These are phyloP conservation scores for Diaporthe citrichinensis DNA, from an alignment of 2,329 filamentous ascomycete species.

Conservation along the genomic window DNA sequence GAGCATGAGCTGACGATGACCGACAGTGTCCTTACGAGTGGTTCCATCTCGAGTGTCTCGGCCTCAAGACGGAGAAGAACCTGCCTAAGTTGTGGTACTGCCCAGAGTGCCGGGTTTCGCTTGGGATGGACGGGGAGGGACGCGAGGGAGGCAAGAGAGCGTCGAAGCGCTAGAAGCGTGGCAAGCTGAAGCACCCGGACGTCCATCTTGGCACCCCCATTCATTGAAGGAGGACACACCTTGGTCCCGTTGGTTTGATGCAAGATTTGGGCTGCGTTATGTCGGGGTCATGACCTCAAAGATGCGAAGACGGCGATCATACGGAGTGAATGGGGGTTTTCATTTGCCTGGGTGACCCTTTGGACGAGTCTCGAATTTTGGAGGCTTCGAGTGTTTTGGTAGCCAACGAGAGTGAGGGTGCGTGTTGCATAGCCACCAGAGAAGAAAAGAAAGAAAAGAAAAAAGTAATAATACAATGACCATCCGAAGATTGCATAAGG, in stretches of 20 bases:
- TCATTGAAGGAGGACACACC: not conserved
- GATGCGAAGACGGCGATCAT: not conserved
- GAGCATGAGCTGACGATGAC: slow-evolving; percentile 42
- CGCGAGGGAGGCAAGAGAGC: slow-evolving; percentile 68
- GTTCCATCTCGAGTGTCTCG: slow-evolving; percentile 87
- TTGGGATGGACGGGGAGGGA: slow-evolving; percentile 75
- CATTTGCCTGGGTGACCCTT: not conserved
- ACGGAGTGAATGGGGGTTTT: not conserved
- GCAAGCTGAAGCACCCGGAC: slow-evolving; percentile 1
- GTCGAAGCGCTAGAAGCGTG: slow-evolving; percentile 59
- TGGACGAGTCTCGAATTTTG: not conserved
- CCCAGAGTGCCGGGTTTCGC: slow-evolving; percentile 76
- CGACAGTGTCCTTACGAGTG: slow-evolving; percentile 83
- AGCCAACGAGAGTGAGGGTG: not conserved
- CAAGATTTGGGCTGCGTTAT: no score
- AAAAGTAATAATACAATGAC: not conserved
- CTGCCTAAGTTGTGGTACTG: slow-evolving; percentile 89
- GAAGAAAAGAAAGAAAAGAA: not conserved
- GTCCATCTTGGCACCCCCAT: slow-evolving; percentile 32
- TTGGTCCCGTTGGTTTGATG: not conserved
- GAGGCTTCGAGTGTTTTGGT: not conserved
- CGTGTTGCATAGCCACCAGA: not conserved
- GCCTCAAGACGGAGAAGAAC: slow-evolving; percentile 75
- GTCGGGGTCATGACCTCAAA: not conserved
- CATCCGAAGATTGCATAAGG: not conserved